Conservation (phyloP, 768 basidiomycete species). For the Pholiota microspora region DNA sequence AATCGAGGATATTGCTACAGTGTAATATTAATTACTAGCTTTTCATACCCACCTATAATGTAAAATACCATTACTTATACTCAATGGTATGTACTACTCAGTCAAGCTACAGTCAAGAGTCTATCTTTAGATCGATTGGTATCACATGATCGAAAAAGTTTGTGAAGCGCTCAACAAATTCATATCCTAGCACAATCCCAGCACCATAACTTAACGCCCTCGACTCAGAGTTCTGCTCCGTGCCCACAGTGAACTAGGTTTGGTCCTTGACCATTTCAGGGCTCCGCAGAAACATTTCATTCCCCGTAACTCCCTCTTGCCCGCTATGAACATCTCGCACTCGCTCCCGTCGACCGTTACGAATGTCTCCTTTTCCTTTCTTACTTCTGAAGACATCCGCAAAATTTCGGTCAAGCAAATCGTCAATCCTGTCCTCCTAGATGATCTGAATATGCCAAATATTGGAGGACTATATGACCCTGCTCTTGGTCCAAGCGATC, state of each 20-base stretch:
- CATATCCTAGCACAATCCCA: too few relatives aligned
- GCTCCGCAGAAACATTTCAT: neutral
- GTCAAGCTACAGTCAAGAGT: too few relatives aligned
- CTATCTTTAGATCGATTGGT: slow-evolving; percentile 1
- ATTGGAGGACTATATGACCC: slow-evolving; percentile 94
- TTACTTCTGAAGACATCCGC: slow-evolving; percentile 83
- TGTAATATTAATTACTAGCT: too few relatives aligned
- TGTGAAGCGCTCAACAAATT: too few relatives aligned
- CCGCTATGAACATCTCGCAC: slow-evolving; percentile 85
- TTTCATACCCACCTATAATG: too few relatives aligned
- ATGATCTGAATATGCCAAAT: slow-evolving; percentile 92
- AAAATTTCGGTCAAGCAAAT: slow-evolving; percentile 98
- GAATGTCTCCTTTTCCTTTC: slow-evolving; percentile 90
- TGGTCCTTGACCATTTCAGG: neutral
- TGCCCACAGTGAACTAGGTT: neutral
- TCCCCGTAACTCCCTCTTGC: neutral
- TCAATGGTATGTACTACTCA: too few relatives aligned
- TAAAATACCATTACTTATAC: too few relatives aligned
- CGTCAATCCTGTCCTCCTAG: slow-evolving; percentile 87
- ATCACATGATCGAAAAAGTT: slow-evolving; percentile 31
- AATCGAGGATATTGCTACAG: too few relatives aligned
- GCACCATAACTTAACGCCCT: too few relatives aligned
- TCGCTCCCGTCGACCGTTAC: slow-evolving; percentile 84
- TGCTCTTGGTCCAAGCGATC: slow-evolving; percentile 86
- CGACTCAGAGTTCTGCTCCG: neutral